A percentile compares a stretch with the other conserved stretches of the same genome.
Conservation (phyloP, 257 asterid genomes). For the Solanum dulcamara region DNA sequence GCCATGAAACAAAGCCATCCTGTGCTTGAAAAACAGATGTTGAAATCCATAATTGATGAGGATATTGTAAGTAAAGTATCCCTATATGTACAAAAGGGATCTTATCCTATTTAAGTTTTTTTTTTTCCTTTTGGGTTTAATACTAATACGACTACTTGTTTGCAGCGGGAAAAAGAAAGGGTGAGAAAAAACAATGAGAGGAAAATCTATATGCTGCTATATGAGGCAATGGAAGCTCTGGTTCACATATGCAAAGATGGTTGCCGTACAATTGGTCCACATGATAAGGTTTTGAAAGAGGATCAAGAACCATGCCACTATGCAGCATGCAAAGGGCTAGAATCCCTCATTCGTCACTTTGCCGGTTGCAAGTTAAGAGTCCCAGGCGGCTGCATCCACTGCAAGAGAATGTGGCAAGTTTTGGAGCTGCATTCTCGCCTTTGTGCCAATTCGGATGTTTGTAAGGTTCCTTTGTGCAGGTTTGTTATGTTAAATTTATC, state of each 20-base stretch:
- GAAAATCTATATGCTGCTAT: conserved; percentile 42
- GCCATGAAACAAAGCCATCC: conserved; percentile 88
- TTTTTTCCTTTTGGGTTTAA: neutral
- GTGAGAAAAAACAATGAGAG: conserved; percentile 42
- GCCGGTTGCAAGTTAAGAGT: conserved; percentile 65
- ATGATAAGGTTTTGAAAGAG: conserved; percentile 30
- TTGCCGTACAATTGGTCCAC: conserved; percentile 76
- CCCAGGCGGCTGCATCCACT: conserved; percentile 63
- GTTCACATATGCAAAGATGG: conserved; percentile 87
- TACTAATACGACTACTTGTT: neutral
- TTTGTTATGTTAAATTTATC: neutral
- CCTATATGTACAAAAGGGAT: neutral
- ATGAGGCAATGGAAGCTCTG: conserved; percentile 89
- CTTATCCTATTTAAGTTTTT: neutral
- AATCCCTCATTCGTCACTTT: conserved; percentile 64
- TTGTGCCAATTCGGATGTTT: conserved; percentile 45
- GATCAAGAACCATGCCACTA: conserved; percentile 52
- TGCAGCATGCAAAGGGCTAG: conserved; percentile 62
- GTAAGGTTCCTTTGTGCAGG: conserved; percentile 85
- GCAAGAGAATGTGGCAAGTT: conserved; percentile 88
- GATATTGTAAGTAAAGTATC: conserved; percentile 34
- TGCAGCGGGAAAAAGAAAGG: conserved; percentile 42
- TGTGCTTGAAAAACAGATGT: conserved; percentile 45
- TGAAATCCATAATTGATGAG: conserved; percentile 30
- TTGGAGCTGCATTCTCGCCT: conserved; percentile 77